Conservation (phyloP, 2,329 filamentous ascomycete species). For the Fonsecaea erecta region DNA sequence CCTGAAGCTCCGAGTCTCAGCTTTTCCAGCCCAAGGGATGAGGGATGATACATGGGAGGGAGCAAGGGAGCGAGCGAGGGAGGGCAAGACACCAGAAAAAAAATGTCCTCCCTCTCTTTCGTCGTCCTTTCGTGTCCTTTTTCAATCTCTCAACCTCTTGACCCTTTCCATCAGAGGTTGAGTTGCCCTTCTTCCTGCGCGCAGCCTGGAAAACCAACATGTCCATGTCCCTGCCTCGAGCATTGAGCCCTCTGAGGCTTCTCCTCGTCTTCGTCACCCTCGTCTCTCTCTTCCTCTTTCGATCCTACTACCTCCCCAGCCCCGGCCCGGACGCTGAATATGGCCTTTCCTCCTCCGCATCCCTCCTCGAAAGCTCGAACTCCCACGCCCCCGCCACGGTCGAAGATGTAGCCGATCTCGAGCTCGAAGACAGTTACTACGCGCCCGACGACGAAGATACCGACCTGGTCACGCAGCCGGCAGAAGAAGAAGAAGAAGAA, state of each 20-base stretch:
- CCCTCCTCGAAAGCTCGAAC: conserved; percentile 15
- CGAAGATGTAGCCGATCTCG: conserved; percentile 20
- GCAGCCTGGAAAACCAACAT: conserved; percentile 19
- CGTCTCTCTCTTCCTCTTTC: conserved; percentile 27
- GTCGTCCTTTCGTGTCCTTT: neutral
- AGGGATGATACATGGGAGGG: too few species aligned
- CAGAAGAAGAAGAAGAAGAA: neutral
- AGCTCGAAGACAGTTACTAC: conserved; percentile 8
- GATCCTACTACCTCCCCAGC: conserved; percentile 27
- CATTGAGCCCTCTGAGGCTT: conserved; percentile 21
- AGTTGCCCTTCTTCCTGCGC: neutral
- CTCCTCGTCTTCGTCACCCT: conserved; percentile 24
- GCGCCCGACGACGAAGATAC: neutral
- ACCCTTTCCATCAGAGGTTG: neutral
- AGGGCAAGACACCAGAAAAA: neutral
- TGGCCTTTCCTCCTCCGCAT: conserved; percentile 4
- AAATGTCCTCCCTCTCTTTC: conserved; percentile 1
- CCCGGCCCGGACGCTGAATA: conserved; percentile 5
- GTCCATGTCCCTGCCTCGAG: conserved; percentile 29
- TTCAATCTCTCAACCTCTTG: neutral
- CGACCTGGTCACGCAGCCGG: neutral
- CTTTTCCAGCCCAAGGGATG: neutral
- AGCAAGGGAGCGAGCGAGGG: too few species aligned
- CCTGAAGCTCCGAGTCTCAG: neutral
- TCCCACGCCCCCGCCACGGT: neutral